Evolutionary conservation across 805 yeast genomes (phyloP).

Genomic region (Metschnikowia proteae): DNA sequence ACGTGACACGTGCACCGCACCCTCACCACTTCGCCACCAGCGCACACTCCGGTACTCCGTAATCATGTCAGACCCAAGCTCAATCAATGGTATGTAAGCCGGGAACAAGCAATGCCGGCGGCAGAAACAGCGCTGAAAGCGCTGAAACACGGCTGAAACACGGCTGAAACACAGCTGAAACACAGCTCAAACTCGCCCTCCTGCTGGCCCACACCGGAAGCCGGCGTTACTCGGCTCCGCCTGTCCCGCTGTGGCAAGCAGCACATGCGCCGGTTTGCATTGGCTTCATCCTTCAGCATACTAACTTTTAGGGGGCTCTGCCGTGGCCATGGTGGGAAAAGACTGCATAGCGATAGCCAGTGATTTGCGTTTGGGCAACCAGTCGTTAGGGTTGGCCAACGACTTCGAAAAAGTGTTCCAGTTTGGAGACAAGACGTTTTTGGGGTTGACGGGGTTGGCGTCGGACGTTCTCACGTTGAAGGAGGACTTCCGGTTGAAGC

Average conservation of each 20-base stretch:
- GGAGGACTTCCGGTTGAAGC: conserved; percentile 77
- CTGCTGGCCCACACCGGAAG: too few relatives aligned
- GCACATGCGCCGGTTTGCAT: too few relatives aligned
- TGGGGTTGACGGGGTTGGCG: conserved; percentile 94
- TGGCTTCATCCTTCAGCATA: neutral
- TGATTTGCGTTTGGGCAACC: conserved; percentile 90
- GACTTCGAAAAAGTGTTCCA: conserved; percentile 90
- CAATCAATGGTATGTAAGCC: conserved; percentile 58
- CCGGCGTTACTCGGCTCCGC: too few relatives aligned
- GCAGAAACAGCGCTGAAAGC: too few relatives aligned
- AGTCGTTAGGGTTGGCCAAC: conserved; percentile 86
- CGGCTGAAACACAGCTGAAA: neutral
- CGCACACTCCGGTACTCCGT: neutral
- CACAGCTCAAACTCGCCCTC: too few relatives aligned
- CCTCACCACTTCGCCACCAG: conserved; percentile 9
- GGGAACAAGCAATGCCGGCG: too few relatives aligned
- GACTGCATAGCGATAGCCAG: conserved; percentile 98
- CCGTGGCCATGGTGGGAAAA: conserved; percentile 98
- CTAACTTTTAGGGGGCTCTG: conserved; percentile 71
- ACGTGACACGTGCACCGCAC: neutral
- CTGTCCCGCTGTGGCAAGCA: too few relatives aligned
- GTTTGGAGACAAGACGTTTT: conserved; percentile 72
- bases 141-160: neutral
- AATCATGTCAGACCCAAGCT: conserved; percentile 69
- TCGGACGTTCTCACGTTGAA: conserved; percentile 85